A percentile compares a stretch with the other conserved stretches of the same genome.
Conservation (phyloP, 805 yeast species). For the Brettanomyces nanus region DNA sequence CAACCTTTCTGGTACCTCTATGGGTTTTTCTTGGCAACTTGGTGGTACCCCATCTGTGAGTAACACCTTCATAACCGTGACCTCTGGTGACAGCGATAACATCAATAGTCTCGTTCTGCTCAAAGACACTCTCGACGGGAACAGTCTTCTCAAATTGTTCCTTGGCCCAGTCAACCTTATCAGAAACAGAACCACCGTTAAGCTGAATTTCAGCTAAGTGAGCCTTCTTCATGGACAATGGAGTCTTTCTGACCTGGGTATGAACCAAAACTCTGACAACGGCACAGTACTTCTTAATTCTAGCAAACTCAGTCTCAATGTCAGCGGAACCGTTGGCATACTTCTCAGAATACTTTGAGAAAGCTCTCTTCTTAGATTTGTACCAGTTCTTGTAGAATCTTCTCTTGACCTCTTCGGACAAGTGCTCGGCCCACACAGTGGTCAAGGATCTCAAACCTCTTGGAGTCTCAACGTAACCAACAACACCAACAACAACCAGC, state of each 20-base stretch:
- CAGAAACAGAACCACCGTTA: slow-evolving; percentile 98
- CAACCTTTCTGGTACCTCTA: slow-evolving; percentile 99
- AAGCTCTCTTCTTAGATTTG: slow-evolving; percentile 99
- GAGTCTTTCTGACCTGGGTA: slow-evolving; percentile 99
- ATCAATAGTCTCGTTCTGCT: slow-evolving; percentile 97
- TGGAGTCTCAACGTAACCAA: slow-evolving; percentile 99
- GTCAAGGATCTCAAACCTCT: slow-evolving; percentile 99
- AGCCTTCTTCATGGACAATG: slow-evolving; percentile 98
- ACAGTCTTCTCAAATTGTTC: slow-evolving; percentile 99
- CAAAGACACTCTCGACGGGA: slow-evolving; percentile 90
- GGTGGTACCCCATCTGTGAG: slow-evolving; percentile 99
- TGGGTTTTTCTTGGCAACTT: slow-evolving; percentile 99
- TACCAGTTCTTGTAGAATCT: slow-evolving; percentile 99
- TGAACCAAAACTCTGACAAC: slow-evolving; percentile 99
- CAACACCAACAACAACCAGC: slow-evolving; percentile 98
- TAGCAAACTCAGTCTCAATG: slow-evolving; percentile 93
- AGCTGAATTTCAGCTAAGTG: slow-evolving; percentile 99
- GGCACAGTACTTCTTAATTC: slow-evolving; percentile 96
- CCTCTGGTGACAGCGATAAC: slow-evolving; percentile 99
- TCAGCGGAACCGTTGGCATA: slow-evolving; percentile 86
- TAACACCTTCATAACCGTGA: slow-evolving; percentile 99
- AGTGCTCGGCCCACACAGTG: slow-evolving; percentile 99
- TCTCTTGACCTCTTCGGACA: slow-evolving; percentile 98
- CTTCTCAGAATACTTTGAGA: slow-evolving; percentile 99
- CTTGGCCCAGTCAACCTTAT: slow-evolving; percentile 97